Percentiles rank a stretch among this genome's conserved stretches.
phyloP scores from a whole-genome alignment of 1,139 yeast genomes.

The Candida sp. region DNA sequence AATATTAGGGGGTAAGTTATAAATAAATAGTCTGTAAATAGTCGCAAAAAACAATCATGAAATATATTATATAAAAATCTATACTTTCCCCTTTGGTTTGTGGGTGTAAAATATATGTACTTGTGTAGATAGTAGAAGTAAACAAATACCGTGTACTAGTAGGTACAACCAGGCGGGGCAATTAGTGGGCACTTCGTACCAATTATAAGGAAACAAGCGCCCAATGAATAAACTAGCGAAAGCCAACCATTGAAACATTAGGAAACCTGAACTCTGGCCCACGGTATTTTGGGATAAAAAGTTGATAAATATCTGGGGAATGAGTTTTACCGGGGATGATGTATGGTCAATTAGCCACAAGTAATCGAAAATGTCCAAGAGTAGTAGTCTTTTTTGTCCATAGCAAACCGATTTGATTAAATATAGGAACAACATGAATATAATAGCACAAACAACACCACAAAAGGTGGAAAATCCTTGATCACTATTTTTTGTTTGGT shows the following conservation, averaged over 20 bases:
- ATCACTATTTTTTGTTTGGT: constrained; percentile 15
- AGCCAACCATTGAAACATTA: constrained; percentile 8
- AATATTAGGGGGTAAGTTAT: constrained; percentile 63
- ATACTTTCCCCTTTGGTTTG: neutral
- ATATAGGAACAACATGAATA: constrained; percentile 7
- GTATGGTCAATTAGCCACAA: constrained; percentile 23
- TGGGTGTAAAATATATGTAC: constrained; percentile 9
- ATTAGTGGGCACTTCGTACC: constrained; percentile 26
- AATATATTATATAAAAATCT: no score
- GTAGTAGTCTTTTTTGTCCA: constrained; percentile 7
- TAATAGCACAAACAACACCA: constrained; percentile 8
- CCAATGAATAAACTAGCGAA: neutral
- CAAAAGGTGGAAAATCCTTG: constrained; percentile 20
- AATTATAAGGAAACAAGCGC: constrained; percentile 8
- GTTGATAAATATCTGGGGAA: constrained; percentile 30
- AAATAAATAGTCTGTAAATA: constrained; percentile 7
- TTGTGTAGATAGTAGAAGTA: constrained; percentile 9
- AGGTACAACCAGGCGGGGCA: constrained; percentile 17
- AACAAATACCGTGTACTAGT: constrained; percentile 4
- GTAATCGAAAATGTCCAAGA: constrained; percentile 25
- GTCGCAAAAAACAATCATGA: neutral
- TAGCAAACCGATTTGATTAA: constrained; percentile 5
- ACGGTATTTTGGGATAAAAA: constrained; percentile 17
- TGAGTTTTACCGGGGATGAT: constrained; percentile 10
- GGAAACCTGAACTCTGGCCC: constrained; percentile 13